Evolutionary conservation across 1,284 basidiomycete genomes (phyloP).

Genomic region (Malassezia pachydermatis): DNA sequence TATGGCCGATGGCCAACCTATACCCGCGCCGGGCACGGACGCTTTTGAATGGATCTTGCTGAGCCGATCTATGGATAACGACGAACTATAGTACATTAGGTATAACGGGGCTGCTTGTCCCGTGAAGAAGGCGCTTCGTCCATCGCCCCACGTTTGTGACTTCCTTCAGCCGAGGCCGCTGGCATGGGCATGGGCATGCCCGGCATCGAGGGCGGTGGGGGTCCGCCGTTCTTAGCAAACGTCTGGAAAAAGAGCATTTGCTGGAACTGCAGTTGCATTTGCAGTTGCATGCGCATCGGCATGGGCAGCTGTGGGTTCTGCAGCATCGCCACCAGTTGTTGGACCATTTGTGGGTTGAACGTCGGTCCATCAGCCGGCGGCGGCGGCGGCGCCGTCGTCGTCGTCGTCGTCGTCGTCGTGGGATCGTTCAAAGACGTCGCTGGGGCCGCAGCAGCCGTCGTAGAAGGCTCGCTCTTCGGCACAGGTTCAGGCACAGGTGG

Average conservation of each 20-base stretch:
- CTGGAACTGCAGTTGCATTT: constrained; percentile 45
- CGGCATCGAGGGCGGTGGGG: not conserved
- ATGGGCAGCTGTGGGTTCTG: constrained; percentile 40
- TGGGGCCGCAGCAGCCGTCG: not conserved
- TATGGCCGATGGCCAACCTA: constrained; percentile 5
- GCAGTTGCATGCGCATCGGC: constrained; percentile 43
- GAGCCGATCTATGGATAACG: constrained; percentile 7
- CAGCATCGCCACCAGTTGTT: constrained; percentile 44
- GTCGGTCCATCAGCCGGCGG: not conserved
- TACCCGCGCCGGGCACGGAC: constrained; percentile 16
- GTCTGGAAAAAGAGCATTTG: constrained; percentile 38
- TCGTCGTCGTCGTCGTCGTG: not conserved
- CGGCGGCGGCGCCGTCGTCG: constrained; percentile 6
- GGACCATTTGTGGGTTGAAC: constrained; percentile 37
- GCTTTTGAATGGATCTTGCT: constrained; percentile 35
- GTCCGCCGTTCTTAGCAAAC: not conserved
- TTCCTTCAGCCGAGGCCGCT: not conserved
- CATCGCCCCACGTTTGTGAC: not conserved
- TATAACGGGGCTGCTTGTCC: constrained; percentile 2
- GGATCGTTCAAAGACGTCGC: not conserved
- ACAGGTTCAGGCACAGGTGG: not conserved
- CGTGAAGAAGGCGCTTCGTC: not conserved
- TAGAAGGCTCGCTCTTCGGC: not conserved
- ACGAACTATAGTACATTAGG: no score
- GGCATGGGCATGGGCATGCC: not conserved